Base-by-base conservation (phyloP, 768 basidiomycete species). In the Coprinopsis sp. region DNA sequence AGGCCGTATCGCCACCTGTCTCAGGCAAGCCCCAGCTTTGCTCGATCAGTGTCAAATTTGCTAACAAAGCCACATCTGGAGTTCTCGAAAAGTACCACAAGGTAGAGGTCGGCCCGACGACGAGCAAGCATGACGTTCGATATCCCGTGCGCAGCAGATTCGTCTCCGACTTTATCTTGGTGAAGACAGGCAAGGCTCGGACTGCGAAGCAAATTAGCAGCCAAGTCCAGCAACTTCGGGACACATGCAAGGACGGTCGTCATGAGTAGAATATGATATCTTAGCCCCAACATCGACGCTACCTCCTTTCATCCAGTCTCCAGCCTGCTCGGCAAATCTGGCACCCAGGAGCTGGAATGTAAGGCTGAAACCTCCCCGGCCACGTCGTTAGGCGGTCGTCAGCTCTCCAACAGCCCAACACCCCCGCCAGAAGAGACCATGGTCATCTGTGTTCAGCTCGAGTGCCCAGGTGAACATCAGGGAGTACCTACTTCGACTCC, bases 151-250 rank as follows among this genome's bases (percentile, higher is more conserved):
- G 86, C 45, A 89, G 87, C 64, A 76, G 80, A 33, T 88, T 86
- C 66, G 81, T 87, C 50, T 84, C 86, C 46, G 81, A 87, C 49
- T 81, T 82, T 59, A 87, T 89, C 55, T 78, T 71, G 57, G 68
- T 68, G 27, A 69, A 67, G 34, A 88, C 86, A 1, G 81, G 84
- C 8, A 79, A 82, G 60, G 67, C 69, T 51, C 73, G 86, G 53
- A 82, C 82, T 7, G 76, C 86, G 10, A 87, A 87, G 60, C 86
- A 87, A 65, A 84, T 88, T 28, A 84, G 86, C 51, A 84, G 82
- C 58, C 83, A 87, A 41, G 68, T 89, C 34, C 86, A 89, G 57
- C 86, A 87, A 56, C 71, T 89, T 46, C 71, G 84, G 49, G 84
- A 88, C 57, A 83, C 84, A 1, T 75, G 79, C 51, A 74, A 76